Conservation (phyloP, 1,284 basidiomycete genomes). For the Apiotrichum mycotoxinovorans region DNA sequence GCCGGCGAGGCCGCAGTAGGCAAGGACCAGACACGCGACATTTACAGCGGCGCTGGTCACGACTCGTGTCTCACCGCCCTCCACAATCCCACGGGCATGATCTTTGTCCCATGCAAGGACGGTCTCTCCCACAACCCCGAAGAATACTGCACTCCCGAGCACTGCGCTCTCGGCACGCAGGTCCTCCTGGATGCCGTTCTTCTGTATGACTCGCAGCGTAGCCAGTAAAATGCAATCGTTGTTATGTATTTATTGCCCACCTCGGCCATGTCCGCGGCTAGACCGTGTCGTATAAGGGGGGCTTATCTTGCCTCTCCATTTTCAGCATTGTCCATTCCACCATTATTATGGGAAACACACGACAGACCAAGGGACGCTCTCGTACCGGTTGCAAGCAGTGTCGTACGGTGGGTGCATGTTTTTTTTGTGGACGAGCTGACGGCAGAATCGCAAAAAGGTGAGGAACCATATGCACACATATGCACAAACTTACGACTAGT, state of each 20-base stretch:
- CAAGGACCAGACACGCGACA: slow-evolving; percentile 10
- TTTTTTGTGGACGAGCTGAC: background rate
- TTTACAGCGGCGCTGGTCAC: slow-evolving; percentile 26
- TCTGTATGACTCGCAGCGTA: slow-evolving; percentile 11
- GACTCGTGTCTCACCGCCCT: slow-evolving; percentile 24
- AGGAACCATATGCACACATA: background rate
- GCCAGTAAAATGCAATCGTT: too few species aligned
- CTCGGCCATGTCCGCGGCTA: background rate
- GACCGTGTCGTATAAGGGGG: too few species aligned
- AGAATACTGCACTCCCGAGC: slow-evolving; percentile 30
- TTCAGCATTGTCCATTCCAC: background rate
- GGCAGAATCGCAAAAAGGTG: slow-evolving; percentile 16
- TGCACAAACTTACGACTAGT: slow-evolving; percentile 3
- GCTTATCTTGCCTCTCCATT: too few species aligned
- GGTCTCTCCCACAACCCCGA: slow-evolving; percentile 33
- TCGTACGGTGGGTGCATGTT: slow-evolving; percentile 6
- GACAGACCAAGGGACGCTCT: slow-evolving; percentile 15
- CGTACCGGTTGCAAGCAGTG: slow-evolving; percentile 17
- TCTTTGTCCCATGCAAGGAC: slow-evolving; percentile 34
- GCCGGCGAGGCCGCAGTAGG: slow-evolving; percentile 8
- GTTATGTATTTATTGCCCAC: too few species aligned
- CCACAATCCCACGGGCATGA: slow-evolving; percentile 31
- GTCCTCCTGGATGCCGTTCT: slow-evolving; percentile 25
- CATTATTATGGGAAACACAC: slow-evolving; percentile 12
- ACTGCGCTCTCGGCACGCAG: slow-evolving; percentile 20